Conservation (phyloP, 2,329 filamentous ascomycete genomes). For the Fusarium hostae region DNA sequence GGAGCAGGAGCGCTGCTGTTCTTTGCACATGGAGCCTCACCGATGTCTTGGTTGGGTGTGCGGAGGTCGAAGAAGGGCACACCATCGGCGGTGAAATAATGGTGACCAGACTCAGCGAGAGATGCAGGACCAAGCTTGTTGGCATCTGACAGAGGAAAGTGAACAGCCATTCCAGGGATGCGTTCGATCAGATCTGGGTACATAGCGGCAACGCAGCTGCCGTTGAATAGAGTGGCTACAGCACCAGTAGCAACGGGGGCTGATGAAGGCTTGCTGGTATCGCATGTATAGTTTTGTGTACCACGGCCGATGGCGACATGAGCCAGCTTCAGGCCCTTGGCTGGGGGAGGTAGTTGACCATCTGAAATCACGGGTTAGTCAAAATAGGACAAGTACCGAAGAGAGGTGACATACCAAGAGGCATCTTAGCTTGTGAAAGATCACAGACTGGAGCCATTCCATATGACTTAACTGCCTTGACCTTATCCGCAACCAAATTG, state of each 20-base stretch:
- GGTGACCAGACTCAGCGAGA: constrained; percentile 76
- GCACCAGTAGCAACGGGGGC: constrained; percentile 77
- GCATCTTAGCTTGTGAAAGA: constrained; percentile 63
- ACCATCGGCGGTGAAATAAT: constrained; percentile 79
- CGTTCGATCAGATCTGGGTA: constrained; percentile 73
- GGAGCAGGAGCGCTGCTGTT: constrained; percentile 72
- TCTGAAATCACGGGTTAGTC: constrained; percentile 28
- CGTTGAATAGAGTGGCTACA: constrained; percentile 87
- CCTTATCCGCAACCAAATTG: constrained; percentile 66
- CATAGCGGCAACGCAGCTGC: constrained; percentile 78
- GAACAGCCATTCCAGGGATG: constrained; percentile 75
- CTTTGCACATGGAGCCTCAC: constrained; percentile 72
- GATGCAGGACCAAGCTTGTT: constrained; percentile 65
- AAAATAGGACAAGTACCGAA: not conserved
- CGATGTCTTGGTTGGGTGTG: constrained; percentile 63
- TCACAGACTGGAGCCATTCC: constrained; percentile 62
- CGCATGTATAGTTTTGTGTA: constrained; percentile 94
- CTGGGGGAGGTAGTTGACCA: constrained; percentile 68
- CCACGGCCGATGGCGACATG: constrained; percentile 90
- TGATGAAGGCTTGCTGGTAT: constrained; percentile 66
- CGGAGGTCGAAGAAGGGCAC: constrained; percentile 86
- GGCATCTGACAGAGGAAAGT: constrained; percentile 66
- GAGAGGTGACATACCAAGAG: constrained; percentile 55
- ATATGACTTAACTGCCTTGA: constrained; percentile 59
- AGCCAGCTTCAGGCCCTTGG: constrained; percentile 70